These are phyloP conservation scores for Candida buenavistaensis DNA, from an alignment of 1,139 yeast species.

Conservation along the genomic window DNA sequence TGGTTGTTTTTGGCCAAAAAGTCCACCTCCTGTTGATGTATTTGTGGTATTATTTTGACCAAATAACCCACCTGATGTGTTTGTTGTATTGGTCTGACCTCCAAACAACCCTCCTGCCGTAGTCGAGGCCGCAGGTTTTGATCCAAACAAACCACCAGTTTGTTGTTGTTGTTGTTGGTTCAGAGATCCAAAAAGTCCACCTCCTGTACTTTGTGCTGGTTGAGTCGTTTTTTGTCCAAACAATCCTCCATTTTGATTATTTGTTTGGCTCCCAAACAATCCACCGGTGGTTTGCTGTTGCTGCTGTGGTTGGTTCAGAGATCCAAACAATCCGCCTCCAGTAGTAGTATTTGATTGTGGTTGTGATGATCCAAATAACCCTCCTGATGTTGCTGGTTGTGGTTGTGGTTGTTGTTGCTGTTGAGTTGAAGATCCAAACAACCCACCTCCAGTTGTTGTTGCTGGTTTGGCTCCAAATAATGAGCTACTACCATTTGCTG, in stretches of 20 bases:
- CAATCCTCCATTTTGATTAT: slow-evolving; percentile 23
- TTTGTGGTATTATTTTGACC: slow-evolving; percentile 7
- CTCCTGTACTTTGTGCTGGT: slow-evolving; percentile 16
- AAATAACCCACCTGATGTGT: slow-evolving; percentile 6
- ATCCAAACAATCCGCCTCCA: slow-evolving; percentile 23
- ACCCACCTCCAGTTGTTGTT: slow-evolving; percentile 12
- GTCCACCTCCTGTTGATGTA: slow-evolving; percentile 21
- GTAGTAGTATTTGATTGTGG: slow-evolving; percentile 15
- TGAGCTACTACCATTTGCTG: slow-evolving; percentile 9
- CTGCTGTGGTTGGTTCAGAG: slow-evolving; percentile 7
- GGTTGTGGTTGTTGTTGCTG: slow-evolving; percentile 7
- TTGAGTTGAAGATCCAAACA: slow-evolving; percentile 14
- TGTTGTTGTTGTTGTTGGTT: slow-evolving; percentile 6
- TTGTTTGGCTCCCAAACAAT: slow-evolving; percentile 17
- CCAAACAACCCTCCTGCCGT: slow-evolving; percentile 24
- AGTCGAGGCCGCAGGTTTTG: slow-evolving; percentile 8
- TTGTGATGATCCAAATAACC: slow-evolving; percentile 31
- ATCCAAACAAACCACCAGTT: slow-evolving; percentile 19
- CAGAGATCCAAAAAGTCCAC: slow-evolving; percentile 21
- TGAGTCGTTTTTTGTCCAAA: slow-evolving; percentile 26
- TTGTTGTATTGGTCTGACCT: slow-evolving; percentile 7
- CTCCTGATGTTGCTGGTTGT: slow-evolving; percentile 18
- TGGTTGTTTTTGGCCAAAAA: slow-evolving; percentile 16
- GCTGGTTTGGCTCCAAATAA: slow-evolving; percentile 24
- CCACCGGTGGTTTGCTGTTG: slow-evolving; percentile 4